Conservation (phyloP, 208 protist species). For the Lotmaria passim region DNA sequence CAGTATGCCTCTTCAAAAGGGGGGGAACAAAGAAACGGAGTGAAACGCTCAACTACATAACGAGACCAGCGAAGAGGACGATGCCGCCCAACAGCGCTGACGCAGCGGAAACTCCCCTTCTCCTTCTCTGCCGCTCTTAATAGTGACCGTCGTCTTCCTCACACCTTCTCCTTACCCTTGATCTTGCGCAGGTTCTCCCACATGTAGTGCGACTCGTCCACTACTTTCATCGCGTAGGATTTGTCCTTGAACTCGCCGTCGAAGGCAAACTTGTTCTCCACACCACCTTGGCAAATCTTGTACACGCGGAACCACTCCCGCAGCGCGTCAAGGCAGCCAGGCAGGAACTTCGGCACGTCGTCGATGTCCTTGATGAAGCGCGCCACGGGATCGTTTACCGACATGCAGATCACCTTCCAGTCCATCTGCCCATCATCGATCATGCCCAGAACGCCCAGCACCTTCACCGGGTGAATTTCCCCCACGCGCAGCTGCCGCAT, state of each 20-base stretch:
- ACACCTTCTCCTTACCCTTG: conserved; percentile 80
- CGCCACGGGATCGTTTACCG: conserved; percentile 88
- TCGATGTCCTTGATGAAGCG: conserved; percentile 91
- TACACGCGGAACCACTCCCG: conserved; percentile 93
- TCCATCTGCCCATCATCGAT: conserved; percentile 96
- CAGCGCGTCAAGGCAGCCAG: conserved; percentile 88
- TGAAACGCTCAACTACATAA: no score
- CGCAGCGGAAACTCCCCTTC: no score
- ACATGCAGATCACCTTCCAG: conserved; percentile 95
- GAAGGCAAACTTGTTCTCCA: conserved; percentile 93
- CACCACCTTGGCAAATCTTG: conserved; percentile 93
- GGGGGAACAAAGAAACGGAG: no score
- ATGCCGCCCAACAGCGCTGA: no score
- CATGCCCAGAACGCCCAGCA: conserved; percentile 93
- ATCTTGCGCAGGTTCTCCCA: conserved; percentile 92
- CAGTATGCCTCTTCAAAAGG: no score
- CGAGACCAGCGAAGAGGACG: no score
- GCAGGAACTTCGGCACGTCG: conserved; percentile 90
- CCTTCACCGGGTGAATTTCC: conserved; percentile 82
- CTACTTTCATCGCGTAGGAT: conserved; percentile 82
- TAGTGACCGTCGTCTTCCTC: background rate
- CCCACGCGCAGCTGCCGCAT: conserved; percentile 86
- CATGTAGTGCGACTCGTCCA: conserved; percentile 93
- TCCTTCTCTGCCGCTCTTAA: no score
- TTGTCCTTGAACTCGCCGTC: conserved; percentile 91